Evolutionary conservation across 257 asterid species (phyloP).

Genomic region (Plectranthus barbatus): DNA sequence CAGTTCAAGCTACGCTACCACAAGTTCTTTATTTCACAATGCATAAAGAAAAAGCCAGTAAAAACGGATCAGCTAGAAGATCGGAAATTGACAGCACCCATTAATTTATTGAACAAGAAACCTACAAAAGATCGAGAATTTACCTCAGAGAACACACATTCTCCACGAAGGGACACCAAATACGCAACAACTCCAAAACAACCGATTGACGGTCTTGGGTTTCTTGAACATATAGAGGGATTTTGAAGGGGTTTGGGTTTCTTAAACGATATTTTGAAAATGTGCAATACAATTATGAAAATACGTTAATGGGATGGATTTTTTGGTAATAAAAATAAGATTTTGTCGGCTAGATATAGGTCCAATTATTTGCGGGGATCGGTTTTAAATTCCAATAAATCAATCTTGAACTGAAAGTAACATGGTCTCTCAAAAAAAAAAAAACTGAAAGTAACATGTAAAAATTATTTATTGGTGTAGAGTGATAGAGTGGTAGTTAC

Average conservation of each 20-base stretch:
- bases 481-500: background rate
- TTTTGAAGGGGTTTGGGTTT: conserved; percentile 12
- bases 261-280: no score
- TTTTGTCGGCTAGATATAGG: conserved; percentile 2
- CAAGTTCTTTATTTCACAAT: background rate
- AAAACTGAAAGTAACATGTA: no score
- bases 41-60: background rate
- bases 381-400: background rate
- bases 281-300: conserved; percentile 1
- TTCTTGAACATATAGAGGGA: background rate
- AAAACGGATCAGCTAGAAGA: conserved; percentile 3
- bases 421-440: no score
- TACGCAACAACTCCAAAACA: background rate
- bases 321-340: conserved; percentile 1
- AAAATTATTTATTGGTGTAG: no score
- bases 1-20: conserved; percentile 26
- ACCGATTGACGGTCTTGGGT: conserved; percentile 11
- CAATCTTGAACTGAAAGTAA: background rate
- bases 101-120: background rate
- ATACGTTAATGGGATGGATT: conserved; percentile 2
- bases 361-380: conserved; percentile 10
- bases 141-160: conserved; percentile 28
- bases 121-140: conserved; percentile 4
- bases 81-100: conserved; percentile 5
- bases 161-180: conserved; percentile 6